Percentiles rank a stretch among this genome's conserved stretches.
phyloP scores from a whole-genome alignment of 306 rosid genomes.

The Ochetophila trinervis region DNA sequence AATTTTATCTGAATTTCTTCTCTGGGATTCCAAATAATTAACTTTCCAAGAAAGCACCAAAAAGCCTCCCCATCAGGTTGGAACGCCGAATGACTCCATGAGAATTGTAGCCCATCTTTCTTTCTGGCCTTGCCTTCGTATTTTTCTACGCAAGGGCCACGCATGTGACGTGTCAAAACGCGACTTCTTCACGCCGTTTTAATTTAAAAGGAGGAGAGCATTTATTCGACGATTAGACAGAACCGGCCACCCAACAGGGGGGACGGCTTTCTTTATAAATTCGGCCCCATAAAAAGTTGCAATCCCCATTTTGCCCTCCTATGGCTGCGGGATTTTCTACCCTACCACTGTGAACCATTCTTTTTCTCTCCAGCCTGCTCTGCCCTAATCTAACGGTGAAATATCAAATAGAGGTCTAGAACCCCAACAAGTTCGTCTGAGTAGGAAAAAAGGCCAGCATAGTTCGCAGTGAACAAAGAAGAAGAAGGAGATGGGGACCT shows the following conservation, averaged over 20 bases:
- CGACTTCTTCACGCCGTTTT: neutral
- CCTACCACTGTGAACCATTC: constrained; percentile 14
- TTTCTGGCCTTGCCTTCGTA: no score
- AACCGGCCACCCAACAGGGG: neutral
- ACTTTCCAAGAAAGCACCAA: neutral
- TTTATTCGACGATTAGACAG: neutral
- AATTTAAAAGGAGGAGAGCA: neutral
- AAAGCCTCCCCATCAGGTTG: no score
- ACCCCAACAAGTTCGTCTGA: constrained; percentile 5
- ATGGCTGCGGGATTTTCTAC: constrained; percentile 14
- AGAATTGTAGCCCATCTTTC: no score
- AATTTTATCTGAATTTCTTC: neutral
- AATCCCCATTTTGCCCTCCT: constrained; percentile 32
- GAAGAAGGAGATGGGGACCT: constrained; percentile 31
- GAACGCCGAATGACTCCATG: no score
- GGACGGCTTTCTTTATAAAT: no score
- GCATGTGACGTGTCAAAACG: no score
- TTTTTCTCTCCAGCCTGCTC: constrained; percentile 16
- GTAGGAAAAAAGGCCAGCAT: neutral
- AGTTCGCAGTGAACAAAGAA: neutral
- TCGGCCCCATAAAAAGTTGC: accelerated
- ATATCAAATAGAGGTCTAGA: constrained; percentile 12
- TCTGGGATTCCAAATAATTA: neutral
- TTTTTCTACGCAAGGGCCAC: no score
- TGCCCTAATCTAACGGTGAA: neutral